A percentile compares a stretch with the other conserved stretches of the same genome.
phyloP scores from a whole-genome alignment of 768 basidiomycete genomes.

The Xerocomellus dryophilus region DNA sequence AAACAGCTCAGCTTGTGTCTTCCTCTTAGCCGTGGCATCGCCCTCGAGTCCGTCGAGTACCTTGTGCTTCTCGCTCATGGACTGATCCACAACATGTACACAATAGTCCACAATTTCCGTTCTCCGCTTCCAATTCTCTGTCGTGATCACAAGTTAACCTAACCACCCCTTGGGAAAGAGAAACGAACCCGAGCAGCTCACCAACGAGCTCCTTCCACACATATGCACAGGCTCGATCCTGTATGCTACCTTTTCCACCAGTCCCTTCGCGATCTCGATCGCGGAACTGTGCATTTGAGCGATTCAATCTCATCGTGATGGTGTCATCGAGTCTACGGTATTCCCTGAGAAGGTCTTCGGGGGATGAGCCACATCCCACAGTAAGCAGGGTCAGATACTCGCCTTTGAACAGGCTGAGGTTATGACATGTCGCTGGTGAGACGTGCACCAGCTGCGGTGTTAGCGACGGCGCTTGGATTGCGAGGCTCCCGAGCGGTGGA shows the following conservation, averaged over 20 bases:
- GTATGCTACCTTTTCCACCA: slow-evolving; percentile 48
- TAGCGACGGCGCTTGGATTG: slow-evolving; percentile 60
- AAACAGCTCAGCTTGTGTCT: slow-evolving; percentile 54
- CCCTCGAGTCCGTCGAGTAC: slow-evolving; percentile 41
- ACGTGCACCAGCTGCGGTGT: slow-evolving; percentile 67
- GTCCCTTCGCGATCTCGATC: slow-evolving; percentile 61
- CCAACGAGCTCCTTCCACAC: slow-evolving; percentile 80
- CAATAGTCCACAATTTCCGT: slow-evolving; percentile 76
- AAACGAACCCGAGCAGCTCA: slow-evolving; percentile 36
- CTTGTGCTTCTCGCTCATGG: slow-evolving; percentile 53
- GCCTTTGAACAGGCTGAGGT: slow-evolving; percentile 77
- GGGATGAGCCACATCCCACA: slow-evolving; percentile 15
- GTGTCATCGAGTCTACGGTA: slow-evolving; percentile 79
- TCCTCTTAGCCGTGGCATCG: slow-evolving; percentile 47
- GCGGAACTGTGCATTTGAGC: slow-evolving; percentile 70
- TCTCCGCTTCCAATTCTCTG: slow-evolving; percentile 70
- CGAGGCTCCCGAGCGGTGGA: slow-evolving; percentile 62
- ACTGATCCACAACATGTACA: slow-evolving; percentile 63
- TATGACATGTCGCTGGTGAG: slow-evolving; percentile 67
- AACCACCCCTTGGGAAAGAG: slow-evolving; percentile 16
- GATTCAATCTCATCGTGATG: slow-evolving; percentile 77
- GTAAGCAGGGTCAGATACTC: slow-evolving; percentile 8
- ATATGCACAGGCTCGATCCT: slow-evolving; percentile 72
- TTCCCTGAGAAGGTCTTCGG: slow-evolving; percentile 73
- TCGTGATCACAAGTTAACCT: slow-evolving; percentile 20